These are phyloP conservation scores for Phylloporus sp. DNA, from an alignment of 768 basidiomycete genomes.

Conservation along the genomic window DNA sequence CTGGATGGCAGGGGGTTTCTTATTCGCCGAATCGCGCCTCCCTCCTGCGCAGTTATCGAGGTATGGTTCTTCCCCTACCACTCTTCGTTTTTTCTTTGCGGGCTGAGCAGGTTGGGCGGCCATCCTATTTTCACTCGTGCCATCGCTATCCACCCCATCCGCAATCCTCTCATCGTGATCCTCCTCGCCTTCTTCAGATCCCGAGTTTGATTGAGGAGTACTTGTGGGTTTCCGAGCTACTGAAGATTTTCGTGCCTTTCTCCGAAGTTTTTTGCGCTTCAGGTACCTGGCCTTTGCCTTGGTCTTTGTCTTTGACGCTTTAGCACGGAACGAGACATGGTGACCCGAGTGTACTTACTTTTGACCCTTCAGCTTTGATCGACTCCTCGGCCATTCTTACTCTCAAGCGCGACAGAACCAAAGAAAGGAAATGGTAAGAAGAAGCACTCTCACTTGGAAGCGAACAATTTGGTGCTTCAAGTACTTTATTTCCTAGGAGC, in stretches of 20 bases:
- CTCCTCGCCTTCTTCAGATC: slow-evolving; percentile 24
- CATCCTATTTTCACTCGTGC: slow-evolving; percentile 6
- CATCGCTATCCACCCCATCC: slow-evolving; percentile 16
- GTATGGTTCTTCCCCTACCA: slow-evolving; percentile 24
- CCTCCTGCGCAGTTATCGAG: slow-evolving; percentile 5
- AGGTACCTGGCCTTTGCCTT: slow-evolving; percentile 70
- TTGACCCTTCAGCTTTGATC: slow-evolving; percentile 6
- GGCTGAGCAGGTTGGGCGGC: slow-evolving; percentile 17
- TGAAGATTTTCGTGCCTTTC: slow-evolving; percentile 44
- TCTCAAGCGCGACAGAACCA: too few relatives aligned
- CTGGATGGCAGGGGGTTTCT: background rate
- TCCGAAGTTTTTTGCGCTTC: slow-evolving; percentile 63
- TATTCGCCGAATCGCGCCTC: background rate
- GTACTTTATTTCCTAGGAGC: too few relatives aligned
- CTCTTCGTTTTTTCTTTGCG: slow-evolving; percentile 44
- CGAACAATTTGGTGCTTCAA: too few relatives aligned
- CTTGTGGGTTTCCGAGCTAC: slow-evolving; percentile 24
- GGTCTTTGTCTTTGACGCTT: slow-evolving; percentile 47
- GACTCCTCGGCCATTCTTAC: slow-evolving; percentile 13
- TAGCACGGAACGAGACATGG: background rate
- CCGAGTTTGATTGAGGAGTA: slow-evolving; percentile 11
- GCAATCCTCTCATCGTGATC: slow-evolving; percentile 8
- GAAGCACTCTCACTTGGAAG: too few relatives aligned
- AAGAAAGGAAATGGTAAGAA: too few relatives aligned
- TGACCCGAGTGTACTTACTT: slow-evolving; percentile 13